Conservation (phyloP, 2,329 filamentous ascomycete species). For the Exserohilum rostratum region DNA sequence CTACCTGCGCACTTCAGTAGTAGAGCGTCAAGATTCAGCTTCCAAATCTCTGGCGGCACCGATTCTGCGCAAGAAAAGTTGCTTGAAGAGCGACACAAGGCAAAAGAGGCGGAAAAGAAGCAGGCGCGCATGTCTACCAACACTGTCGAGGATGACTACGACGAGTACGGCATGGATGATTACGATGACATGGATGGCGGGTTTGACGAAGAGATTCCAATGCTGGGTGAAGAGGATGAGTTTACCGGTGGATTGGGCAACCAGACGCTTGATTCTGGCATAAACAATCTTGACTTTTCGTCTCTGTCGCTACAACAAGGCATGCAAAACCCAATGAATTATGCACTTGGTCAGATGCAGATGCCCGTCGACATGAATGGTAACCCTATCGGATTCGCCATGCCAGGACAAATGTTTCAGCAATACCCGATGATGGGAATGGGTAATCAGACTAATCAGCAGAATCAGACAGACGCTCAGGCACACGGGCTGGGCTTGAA, state of each 20-base stretch:
- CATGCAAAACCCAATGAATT: constrained; percentile 26
- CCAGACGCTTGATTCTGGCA: constrained; percentile 35
- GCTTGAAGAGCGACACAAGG: constrained; percentile 73
- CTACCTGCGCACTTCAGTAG: constrained; percentile 59
- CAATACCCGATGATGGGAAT: constrained; percentile 20
- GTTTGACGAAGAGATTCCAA: constrained; percentile 71
- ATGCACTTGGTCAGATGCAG: constrained; percentile 30
- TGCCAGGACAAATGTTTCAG: constrained; percentile 35
- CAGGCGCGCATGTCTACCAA: constrained; percentile 44
- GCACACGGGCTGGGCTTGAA: constrained; percentile 26
- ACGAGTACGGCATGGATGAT: constrained; percentile 50
- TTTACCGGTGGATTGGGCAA: constrained; percentile 32
- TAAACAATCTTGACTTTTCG: constrained; percentile 44
- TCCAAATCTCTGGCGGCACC: constrained; percentile 76
- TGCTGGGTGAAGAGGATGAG: constrained; percentile 47
- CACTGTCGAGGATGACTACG: constrained; percentile 46
- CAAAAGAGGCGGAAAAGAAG: constrained; percentile 67
- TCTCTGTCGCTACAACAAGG: constrained; percentile 33
- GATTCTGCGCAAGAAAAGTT: constrained; percentile 70
- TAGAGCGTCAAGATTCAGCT: constrained; percentile 80
- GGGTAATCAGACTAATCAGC: not conserved
- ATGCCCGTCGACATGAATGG: constrained; percentile 40
- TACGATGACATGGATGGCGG: constrained; percentile 62
- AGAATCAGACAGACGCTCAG: not conserved
- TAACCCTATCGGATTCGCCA: constrained; percentile 42